Percentiles rank a stretch among this genome's conserved stretches.
These are phyloP conservation scores for Metschnikowia orientalis DNA, from an alignment of 805 yeast species.

Conservation along the genomic window DNA sequence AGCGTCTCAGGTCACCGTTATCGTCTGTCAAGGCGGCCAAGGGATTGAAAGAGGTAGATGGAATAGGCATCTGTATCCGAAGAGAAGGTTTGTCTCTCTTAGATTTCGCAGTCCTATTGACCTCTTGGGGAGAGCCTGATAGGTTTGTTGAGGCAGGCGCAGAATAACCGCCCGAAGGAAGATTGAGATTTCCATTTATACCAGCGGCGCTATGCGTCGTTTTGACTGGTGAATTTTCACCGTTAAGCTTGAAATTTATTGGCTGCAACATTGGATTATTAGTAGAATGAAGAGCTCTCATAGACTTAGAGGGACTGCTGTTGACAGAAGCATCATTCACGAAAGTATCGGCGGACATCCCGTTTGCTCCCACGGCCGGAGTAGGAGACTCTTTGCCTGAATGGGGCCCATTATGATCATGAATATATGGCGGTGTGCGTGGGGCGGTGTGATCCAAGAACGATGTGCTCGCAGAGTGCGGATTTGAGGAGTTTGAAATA, in stretches of 20 bases:
- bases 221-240: constrained; percentile 5
- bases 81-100: constrained; percentile 51
- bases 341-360: no score
- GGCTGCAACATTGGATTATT: constrained; percentile 52
- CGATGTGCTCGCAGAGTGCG: constrained; percentile 5
- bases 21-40: constrained; percentile 38
- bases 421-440: constrained; percentile 15
- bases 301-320: constrained; percentile 37
- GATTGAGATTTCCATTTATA: no score
- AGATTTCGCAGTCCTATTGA: constrained; percentile 12
- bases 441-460: constrained; percentile 10
- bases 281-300: constrained; percentile 49
- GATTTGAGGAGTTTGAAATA: constrained; percentile 33
- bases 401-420: constrained; percentile 2
- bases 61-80: constrained; percentile 73
- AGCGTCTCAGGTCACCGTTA: constrained; percentile 17
- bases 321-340: constrained; percentile 18
- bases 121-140: no score
- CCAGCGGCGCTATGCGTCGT: not conserved
- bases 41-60: constrained; percentile 38
- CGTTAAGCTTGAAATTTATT: constrained; percentile 40
- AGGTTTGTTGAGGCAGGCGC: no score
- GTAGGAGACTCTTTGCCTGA: constrained; percentile 27
- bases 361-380: constrained; percentile 16
- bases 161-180: no score